phyloP scores from a whole-genome alignment of 768 basidiomycete species.

The Lactarius indigo region DNA sequence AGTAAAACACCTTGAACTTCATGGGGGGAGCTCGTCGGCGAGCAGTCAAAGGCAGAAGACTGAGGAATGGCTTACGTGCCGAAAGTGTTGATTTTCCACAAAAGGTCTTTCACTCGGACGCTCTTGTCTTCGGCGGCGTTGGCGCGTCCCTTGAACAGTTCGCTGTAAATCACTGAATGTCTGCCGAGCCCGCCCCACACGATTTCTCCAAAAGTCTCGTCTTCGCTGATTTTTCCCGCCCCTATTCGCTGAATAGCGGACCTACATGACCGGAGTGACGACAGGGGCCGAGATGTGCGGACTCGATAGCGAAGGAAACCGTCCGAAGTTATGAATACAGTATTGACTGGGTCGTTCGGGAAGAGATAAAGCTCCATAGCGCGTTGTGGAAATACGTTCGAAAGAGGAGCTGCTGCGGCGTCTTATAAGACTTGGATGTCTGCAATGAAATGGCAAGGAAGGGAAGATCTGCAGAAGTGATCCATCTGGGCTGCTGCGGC shows the following conservation, averaged over 20 bases:
- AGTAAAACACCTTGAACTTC: slow-evolving; percentile 24
- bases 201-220: slow-evolving; percentile 47
- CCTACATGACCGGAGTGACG: slow-evolving; percentile 33
- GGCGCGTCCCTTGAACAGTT: slow-evolving; percentile 21
- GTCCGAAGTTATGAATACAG: slow-evolving; percentile 47
- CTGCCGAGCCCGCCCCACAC: slow-evolving; percentile 42
- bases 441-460: background rate
- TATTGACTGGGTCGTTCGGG: slow-evolving; percentile 48
- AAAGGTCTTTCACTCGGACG: slow-evolving; percentile 24
- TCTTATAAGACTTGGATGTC: background rate
- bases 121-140: slow-evolving; percentile 3
- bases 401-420: slow-evolving; percentile 16
- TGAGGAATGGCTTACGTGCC: slow-evolving; percentile 19
- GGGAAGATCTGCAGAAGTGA: slow-evolving; percentile 5
- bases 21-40: background rate
- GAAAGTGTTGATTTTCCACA: slow-evolving; percentile 21
- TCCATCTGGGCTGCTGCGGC: slow-evolving; percentile 9
- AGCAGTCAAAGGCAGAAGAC: background rate
- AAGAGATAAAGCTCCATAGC: slow-evolving; percentile 52
- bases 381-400: slow-evolving; percentile 5
- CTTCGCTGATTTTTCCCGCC: slow-evolving; percentile 32
- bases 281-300: slow-evolving; percentile 36
- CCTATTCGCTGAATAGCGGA: slow-evolving; percentile 42
- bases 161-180: slow-evolving; percentile 30
- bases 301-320: slow-evolving; percentile 50